These are phyloP conservation scores for Selaginella tamariscina DNA, from an alignment of 75 land plant genomes.

Conservation along the genomic window DNA sequence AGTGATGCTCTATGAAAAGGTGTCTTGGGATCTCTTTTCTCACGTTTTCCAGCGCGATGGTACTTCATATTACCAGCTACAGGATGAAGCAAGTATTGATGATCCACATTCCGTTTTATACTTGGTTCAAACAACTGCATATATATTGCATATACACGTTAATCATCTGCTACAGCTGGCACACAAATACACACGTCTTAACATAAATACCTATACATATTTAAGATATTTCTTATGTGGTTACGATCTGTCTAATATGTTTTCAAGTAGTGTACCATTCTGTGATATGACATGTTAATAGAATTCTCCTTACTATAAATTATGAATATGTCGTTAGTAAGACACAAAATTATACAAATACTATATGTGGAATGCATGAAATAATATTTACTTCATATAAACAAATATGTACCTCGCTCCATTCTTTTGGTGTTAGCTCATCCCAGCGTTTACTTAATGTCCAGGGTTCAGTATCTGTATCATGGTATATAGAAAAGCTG, in stretches of 20 bases:
- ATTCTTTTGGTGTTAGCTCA: slow-evolving; percentile 66
- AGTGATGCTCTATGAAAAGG: slow-evolving; percentile 88
- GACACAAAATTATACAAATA: too few species aligned
- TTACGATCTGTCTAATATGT: too few species aligned
- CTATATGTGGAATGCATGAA: background rate
- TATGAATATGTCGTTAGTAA: too few species aligned
- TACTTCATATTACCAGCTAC: slow-evolving; percentile 74
- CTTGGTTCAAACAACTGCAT: slow-evolving; percentile 84
- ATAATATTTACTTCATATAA: background rate
- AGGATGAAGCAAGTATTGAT: slow-evolving; percentile 66
- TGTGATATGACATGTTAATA: too few species aligned
- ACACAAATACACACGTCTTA: too few species aligned
- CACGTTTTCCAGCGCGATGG: slow-evolving; percentile 81
- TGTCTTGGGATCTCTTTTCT: slow-evolving; percentile 53
- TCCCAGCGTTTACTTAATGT: slow-evolving; percentile 52
- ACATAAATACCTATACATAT: too few species aligned
- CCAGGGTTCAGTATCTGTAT: slow-evolving; percentile 65
- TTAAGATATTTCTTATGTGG: too few species aligned
- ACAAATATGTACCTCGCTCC: slow-evolving; percentile 64
- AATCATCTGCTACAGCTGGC: too few species aligned
- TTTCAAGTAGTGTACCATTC: too few species aligned
- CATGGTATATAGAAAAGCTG: slow-evolving; percentile 80
- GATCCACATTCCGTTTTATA: slow-evolving; percentile 54
- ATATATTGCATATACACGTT: background rate
- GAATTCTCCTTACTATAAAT: too few species aligned